These are phyloP conservation scores for Forsythia viridissima DNA, from an alignment of 257 asterid species.

Conservation along the genomic window DNA sequence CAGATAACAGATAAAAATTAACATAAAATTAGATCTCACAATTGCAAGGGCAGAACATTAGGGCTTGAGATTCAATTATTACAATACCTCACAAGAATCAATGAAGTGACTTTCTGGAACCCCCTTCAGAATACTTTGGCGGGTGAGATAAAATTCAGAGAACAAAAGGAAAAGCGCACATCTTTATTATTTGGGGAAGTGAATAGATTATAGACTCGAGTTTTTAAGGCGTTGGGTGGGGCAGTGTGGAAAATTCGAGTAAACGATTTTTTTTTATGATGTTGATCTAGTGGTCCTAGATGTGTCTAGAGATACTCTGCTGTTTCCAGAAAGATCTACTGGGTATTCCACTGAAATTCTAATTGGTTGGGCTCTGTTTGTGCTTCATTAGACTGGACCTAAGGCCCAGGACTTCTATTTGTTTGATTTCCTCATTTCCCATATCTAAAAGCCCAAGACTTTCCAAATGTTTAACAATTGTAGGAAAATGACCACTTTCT, in stretches of 20 bases:
- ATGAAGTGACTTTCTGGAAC: neutral
- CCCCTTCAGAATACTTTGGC: neutral
- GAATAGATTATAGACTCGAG: neutral
- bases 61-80: neutral
- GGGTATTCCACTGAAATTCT: too few relatives aligned
- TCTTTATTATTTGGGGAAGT: neutral
- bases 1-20: too few relatives aligned
- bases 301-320: constrained; percentile 23
- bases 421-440: too few relatives aligned
- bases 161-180: neutral
- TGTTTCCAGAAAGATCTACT: constrained; percentile 40
- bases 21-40: neutral
- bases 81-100: neutral
- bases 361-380: too few relatives aligned
- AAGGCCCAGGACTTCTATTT: too few relatives aligned
- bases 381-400: too few relatives aligned
- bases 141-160: neutral
- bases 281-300: constrained; percentile 28
- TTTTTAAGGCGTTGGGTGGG: neutral
- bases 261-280: neutral
- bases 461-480: too few relatives aligned
- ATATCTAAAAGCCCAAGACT: too few relatives aligned
- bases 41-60: neutral
- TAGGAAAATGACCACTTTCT: too few relatives aligned
- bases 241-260: neutral